Conservation (phyloP, 805 yeast species). For the Lipomyces spencermartinsiae region DNA sequence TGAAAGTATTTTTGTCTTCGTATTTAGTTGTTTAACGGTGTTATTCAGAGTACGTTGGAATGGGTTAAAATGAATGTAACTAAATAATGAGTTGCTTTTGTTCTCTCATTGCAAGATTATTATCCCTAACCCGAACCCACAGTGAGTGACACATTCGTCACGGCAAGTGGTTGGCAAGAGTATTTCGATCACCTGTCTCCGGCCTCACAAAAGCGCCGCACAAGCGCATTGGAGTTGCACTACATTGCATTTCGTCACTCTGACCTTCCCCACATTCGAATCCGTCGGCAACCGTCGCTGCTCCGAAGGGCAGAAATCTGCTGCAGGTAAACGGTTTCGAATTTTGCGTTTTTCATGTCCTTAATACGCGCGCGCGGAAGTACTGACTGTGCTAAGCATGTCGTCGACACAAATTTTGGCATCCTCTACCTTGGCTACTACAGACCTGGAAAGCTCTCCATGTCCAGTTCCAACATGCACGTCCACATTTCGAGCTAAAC, state of each 20-base stretch:
- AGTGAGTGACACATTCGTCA: neutral
- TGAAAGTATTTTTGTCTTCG: too few relatives aligned
- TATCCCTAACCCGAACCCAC: neutral
- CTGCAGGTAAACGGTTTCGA: neutral
- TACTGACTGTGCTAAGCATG: neutral
- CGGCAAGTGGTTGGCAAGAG: neutral
- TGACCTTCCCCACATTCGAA: neutral
- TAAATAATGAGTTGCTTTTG: too few relatives aligned
- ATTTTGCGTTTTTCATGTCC: neutral
- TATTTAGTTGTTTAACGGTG: too few relatives aligned
- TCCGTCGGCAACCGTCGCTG: neutral
- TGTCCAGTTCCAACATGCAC: slow-evolving; percentile 12
- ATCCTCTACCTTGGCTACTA: neutral
- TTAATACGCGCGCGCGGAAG: neutral
- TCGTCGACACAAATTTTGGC: neutral
- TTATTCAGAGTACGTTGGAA: too few relatives aligned
- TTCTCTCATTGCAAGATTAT: too few relatives aligned
- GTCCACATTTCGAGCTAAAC: slow-evolving; percentile 10
- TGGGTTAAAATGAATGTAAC: too few relatives aligned
- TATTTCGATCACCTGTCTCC: neutral
- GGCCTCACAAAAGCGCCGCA: neutral
- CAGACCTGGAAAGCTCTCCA: neutral
- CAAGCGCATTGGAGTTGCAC: neutral
- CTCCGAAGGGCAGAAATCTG: neutral
- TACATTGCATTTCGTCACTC: slow-evolving; percentile 1